These are phyloP conservation scores for Sporothrix globosa DNA, from an alignment of 2,329 filamentous ascomycete species.

Conservation along the genomic window DNA sequence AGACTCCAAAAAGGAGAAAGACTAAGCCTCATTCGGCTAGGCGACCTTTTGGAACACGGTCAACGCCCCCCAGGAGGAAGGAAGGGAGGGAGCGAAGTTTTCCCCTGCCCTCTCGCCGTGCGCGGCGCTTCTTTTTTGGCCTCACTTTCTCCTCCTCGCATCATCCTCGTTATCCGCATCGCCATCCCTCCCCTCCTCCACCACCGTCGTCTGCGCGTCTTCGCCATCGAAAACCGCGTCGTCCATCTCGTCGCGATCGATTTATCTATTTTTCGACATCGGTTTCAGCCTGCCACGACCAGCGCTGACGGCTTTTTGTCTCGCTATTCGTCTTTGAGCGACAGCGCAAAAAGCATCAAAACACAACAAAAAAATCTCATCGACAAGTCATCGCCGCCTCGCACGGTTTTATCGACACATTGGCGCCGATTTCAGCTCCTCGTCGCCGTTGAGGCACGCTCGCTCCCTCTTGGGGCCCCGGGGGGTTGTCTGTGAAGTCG, in stretches of 20 bases:
- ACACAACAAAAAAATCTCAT: conserved; percentile 6
- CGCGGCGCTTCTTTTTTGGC: conserved; percentile 28
- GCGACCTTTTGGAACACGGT: conserved; percentile 29
- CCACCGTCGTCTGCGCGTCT: conserved; percentile 27
- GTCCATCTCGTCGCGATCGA: conserved; percentile 47
- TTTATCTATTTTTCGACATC: conserved; percentile 27
- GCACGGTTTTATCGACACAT: conserved; percentile 45
- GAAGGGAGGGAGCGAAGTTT: conserved; percentile 48
- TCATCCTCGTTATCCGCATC: conserved; percentile 49
- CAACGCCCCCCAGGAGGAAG: conserved; percentile 45
- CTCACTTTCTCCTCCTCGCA: conserved; percentile 30
- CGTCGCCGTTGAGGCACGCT: conserved; percentile 40
- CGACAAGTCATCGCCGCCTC: conserved; percentile 35
- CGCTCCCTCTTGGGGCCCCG: conserved; percentile 45
- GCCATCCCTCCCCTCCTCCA: conserved; percentile 32
- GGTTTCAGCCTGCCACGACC: conserved; percentile 35
- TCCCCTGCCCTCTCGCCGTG: conserved; percentile 44
- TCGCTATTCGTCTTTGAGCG: not conserved
- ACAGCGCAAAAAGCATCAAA: conserved; percentile 12
- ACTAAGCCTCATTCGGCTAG: conserved; percentile 44
- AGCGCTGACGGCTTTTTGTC: conserved; percentile 18
- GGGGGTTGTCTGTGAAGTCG: conserved; percentile 38
- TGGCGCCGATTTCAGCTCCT: conserved; percentile 50
- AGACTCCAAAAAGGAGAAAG: conserved; percentile 39
- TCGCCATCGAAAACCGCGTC: conserved; percentile 59